phyloP scores from a whole-genome alignment of 2,329 filamentous ascomycete species.

The Alternaria gansuensis region DNA sequence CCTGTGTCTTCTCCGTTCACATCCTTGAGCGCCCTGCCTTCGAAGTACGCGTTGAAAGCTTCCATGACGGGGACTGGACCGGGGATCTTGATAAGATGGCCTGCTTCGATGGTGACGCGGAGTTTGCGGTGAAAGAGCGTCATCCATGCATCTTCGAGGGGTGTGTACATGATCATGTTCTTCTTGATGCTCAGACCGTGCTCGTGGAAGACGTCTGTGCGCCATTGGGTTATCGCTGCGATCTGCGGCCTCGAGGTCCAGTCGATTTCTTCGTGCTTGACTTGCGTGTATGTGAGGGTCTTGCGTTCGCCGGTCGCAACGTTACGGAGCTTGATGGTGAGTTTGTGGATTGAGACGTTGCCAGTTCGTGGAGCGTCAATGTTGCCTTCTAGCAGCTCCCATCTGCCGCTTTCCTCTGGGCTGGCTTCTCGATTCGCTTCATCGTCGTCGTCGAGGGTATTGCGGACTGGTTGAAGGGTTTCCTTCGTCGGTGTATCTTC shows the following conservation, averaged over 20 bases:
- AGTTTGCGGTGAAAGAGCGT: constrained; percentile 25
- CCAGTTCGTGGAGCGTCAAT: constrained; percentile 3
- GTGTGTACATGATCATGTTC: constrained; percentile 2
- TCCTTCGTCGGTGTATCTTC: background rate
- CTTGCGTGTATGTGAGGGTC: constrained; percentile 1
- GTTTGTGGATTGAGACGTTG: constrained; percentile 3
- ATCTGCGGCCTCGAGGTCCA: constrained; percentile 14
- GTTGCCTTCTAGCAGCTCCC: constrained; percentile 11
- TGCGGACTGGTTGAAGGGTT: background rate
- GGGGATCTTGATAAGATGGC: constrained; percentile 8
- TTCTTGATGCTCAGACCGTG: constrained; percentile 10
- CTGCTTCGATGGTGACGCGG: constrained; percentile 9
- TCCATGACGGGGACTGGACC: background rate
- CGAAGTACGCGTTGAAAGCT: constrained; percentile 8
- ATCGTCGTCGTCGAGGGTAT: background rate
- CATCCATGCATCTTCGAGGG: constrained; percentile 29
- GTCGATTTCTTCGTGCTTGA: constrained; percentile 9
- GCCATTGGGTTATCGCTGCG: constrained; percentile 12
- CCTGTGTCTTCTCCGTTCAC: background rate
- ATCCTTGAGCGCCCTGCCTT: background rate
- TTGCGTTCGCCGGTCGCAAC: background rate
- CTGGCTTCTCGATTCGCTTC: background rate
- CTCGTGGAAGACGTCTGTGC: constrained; percentile 6
- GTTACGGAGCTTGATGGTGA: background rate
- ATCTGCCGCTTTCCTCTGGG: background rate